Evolutionary conservation across 306 rosid genomes (phyloP), one percentile per base, ranked within the genome.

Genomic region (Corylus avellana): DNA sequence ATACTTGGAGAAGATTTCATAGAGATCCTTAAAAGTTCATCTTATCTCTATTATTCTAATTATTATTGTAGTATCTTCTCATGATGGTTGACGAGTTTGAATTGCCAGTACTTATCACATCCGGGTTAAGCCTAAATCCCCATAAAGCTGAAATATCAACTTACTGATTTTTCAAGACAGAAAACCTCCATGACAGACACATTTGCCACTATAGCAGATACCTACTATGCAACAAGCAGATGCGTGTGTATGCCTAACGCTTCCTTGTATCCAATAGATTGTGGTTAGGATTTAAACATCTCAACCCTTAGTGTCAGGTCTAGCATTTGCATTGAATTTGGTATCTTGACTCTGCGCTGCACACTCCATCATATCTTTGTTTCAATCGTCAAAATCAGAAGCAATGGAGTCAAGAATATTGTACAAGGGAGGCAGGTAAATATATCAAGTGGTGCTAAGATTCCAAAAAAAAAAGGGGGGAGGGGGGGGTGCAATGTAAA

Each of bases 131-230:
- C 32, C 51, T 18, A 67, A 16, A 39, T 17, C 29, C 50, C 51
- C 11, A 67, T 39, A 37, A 39, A 67, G 27, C 25, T 10, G 7
- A 67, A 67, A 10, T 16, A 8, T 37, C 2, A 39, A 39, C 22
- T 37, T 18, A 67, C 72, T 25, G 35, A 58, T 58, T 58, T 67
- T 63, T 63, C 20, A 67, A 47, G 29, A 75, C 37, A 68, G 32
- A 12, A 39, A 68, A 12, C 51, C 51, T 42, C 14, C 51, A n/a
- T 42, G n/a, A 68, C 10, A 42, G 42, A 68, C 50, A 18, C 53
- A 67, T 9, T 44, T 44, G 16, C 13, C 14, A 10, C 27, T 18
- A 68, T 68, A 10, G 13, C 8, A 10, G 16, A 42, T 17, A n/a
- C 4, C 51, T 42, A 39, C 3, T 67, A 8, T 68, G 70, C 35